Percentiles rank a stretch among this genome's conserved stretches.
Conservation (phyloP, 192 early-diverging fungal genomes). For the Umbelopsis sp. region DNA sequence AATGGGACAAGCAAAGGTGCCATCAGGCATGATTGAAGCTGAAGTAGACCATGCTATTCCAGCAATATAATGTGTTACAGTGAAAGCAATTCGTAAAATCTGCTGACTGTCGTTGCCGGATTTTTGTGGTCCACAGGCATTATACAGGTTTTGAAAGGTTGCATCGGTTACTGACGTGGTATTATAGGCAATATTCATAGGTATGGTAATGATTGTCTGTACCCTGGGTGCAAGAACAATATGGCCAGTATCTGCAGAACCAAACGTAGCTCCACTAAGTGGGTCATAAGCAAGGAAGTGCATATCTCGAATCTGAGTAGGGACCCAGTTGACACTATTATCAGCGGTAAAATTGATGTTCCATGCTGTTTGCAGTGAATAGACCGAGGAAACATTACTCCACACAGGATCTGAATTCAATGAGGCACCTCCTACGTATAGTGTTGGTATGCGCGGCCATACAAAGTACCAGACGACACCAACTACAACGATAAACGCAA, state of each 20-base stretch:
- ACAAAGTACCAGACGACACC: constrained; percentile 33
- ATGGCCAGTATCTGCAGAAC: constrained; percentile 13
- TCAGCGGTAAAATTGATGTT: constrained; percentile 26
- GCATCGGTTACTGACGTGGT: constrained; percentile 6
- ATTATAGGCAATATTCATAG: constrained; percentile 23
- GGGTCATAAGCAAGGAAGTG: constrained; percentile 9
- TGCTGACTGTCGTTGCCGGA: constrained; percentile 17
- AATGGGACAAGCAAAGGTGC: constrained; percentile 26
- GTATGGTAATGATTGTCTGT: constrained; percentile 14
- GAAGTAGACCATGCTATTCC: constrained; percentile 23
- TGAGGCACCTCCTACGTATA: constrained; percentile 12
- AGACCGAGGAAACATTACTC: constrained; percentile 3
- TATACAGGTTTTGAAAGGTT: constrained; percentile 17
- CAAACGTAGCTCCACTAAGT: constrained; percentile 17
- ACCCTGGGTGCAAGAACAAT: constrained; percentile 17
- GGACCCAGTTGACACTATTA: constrained; percentile 33
- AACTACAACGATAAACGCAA: constrained; percentile 19
- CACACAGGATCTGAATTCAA: constrained; percentile 8
- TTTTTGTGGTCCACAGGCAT: constrained; percentile 17
- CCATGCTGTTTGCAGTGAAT: constrained; percentile 21
- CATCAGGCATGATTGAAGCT: constrained; percentile 9
- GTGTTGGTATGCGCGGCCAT: constrained; percentile 26
- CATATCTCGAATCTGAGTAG: constrained; percentile 21
- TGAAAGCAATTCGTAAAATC: constrained; percentile 20
- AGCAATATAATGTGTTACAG: constrained; percentile 25